Evolutionary conservation across 208 protist species (phyloP).

Genomic region (Borovskyia barvae): DNA sequence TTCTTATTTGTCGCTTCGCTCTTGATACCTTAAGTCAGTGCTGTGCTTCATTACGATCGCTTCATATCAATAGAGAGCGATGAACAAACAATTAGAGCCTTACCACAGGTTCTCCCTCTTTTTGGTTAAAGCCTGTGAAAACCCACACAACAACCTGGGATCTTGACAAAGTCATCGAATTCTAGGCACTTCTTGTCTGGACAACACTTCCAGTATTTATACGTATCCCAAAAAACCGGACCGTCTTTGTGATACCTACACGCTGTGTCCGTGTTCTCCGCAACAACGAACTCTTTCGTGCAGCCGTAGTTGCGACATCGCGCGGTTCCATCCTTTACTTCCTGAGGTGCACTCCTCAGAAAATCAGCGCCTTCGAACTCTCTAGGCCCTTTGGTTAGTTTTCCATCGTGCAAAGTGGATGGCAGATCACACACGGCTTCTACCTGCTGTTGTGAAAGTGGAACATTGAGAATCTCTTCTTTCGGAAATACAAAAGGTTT

Average conservation of each 20-base stretch:
- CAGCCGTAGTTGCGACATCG: constrained; percentile 83
- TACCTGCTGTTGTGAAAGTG: constrained; percentile 40
- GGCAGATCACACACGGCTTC: not conserved
- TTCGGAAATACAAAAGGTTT: constrained; percentile 48
- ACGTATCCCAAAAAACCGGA: constrained; percentile 86
- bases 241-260: constrained; percentile 75
- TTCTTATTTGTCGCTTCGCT: no score
- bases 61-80: no score
- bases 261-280: constrained; percentile 57
- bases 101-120: not conserved
- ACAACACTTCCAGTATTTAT: constrained; percentile 91
- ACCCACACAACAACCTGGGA: constrained; percentile 70
- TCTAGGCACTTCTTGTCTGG: constrained; percentile 75
- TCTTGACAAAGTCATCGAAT: constrained; percentile 88
- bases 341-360: constrained; percentile 35
- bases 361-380: constrained; percentile 72
- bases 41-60: no score
- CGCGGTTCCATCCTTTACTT: constrained; percentile 76
- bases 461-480: constrained; percentile 41
- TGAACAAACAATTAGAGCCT: not conserved
- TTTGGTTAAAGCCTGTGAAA: constrained; percentile 61
- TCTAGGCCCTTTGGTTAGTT: constrained; percentile 50
- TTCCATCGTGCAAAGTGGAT: constrained; percentile 1
- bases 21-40: no score
- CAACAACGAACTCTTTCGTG: constrained; percentile 71